A percentile compares a stretch with the other conserved stretches of the same genome.
These are phyloP conservation scores for Phytopythium oedochilum DNA, from an alignment of 352 stramenopile species.

Conservation along the genomic window DNA sequence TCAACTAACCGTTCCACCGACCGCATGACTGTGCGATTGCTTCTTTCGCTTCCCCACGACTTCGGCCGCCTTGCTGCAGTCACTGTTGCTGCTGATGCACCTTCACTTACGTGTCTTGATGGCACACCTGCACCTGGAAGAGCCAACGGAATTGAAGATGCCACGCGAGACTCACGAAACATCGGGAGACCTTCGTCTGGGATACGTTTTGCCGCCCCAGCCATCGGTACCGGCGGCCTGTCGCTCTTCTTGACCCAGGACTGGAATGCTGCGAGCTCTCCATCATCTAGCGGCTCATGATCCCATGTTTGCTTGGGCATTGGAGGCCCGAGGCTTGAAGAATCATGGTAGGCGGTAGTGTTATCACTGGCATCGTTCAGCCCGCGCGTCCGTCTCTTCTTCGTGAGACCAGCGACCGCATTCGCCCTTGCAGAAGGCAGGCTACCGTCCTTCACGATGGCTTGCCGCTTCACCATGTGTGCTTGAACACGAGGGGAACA, in stretches of 20 bases:
- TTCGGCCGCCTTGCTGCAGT: conserved; percentile 7
- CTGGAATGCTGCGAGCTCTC: conserved; percentile 27
- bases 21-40: conserved; percentile 6
- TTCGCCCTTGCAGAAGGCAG: not conserved
- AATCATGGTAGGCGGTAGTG: not conserved
- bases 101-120: not conserved
- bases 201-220: conserved; percentile 36
- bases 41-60: conserved; percentile 12
- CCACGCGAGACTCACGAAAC: conserved; percentile 34
- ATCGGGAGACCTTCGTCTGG: conserved; percentile 43
- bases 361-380: not conserved
- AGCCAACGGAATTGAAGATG: conserved; percentile 12
- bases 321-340: not conserved
- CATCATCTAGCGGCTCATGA: conserved; percentile 1
- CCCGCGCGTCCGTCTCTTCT: not conserved
- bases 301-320: not conserved
- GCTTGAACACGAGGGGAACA: no score
- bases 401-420: not conserved
- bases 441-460: not conserved
- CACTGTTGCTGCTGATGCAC: not conserved
- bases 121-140: conserved; percentile 7
- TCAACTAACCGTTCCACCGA: conserved; percentile 14
- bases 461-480: not conserved
- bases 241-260: conserved; percentile 40
- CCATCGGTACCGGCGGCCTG: conserved; percentile 27